Base-by-base conservation (phyloP, 306 rosid genomes). In the Vigna radiata region DNA sequence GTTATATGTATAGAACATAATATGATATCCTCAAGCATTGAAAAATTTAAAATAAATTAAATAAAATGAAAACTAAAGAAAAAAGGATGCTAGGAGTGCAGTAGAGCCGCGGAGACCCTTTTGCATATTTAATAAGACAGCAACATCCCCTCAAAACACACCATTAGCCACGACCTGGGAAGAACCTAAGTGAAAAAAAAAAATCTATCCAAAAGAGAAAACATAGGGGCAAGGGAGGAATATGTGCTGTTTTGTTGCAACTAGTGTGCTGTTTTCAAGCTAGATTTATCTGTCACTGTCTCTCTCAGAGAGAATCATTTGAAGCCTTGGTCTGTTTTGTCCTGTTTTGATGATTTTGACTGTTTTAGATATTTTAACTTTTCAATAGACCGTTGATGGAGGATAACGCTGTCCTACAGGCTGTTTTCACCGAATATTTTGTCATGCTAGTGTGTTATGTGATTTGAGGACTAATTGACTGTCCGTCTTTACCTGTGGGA, bases 341-440 rank as follows among this genome's bases (percentile, higher is more conserved):
- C 36, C 36, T 31, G 36, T 68, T 19, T 39, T 29, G 17, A 13
- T 75, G 50, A 64, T 50, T 70, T 76, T 68, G 29, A 50, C 48
- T 23, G 67, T 64, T 81, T 58, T 56, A 37, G 60, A 68, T 50
- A 46, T 75, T 55, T 49, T 69, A 48, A 54, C 62, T 16, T 43
- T 54, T 70, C 25, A 19, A 54, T 48, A 69, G 21, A 61, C 48
- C 70, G 46, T 63, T 79, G 72, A 19, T 54, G 14, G 37, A 33
- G 37, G 5, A 33, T 33, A 33, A 33, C 7, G 37, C 37, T 74
- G 33, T 63, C 3, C 27, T 15, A 0, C 16, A 76, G 39, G 49
- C 27, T 55, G 73, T 60, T 65, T 65, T 43, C 61, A 44, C 55
- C 29, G 68, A 11, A 29, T 23, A 44, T 33, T 58, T 75, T 61